phyloP scores from a whole-genome alignment of 2,329 filamentous ascomycete genomes.

The Escovopsis weberi region DNA sequence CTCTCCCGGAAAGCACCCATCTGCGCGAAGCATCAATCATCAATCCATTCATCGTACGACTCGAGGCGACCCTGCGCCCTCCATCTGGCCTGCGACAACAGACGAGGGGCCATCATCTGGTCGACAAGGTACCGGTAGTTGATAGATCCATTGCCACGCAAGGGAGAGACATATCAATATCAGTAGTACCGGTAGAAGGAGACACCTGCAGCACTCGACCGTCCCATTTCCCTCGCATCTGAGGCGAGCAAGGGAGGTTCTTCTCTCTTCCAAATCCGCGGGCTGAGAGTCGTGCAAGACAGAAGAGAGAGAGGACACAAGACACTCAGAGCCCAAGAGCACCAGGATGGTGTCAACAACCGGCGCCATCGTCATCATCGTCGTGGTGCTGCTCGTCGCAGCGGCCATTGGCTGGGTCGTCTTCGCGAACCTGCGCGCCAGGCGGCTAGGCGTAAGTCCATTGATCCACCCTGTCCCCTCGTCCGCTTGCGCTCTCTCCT shows the following conservation, averaged over 20 bases:
- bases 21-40: too few species aligned
- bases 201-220: too few species aligned
- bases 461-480: too few species aligned
- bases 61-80: too few species aligned
- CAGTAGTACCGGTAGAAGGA: too few species aligned
- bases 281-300: neutral
- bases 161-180: too few species aligned
- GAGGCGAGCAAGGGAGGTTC: too few species aligned
- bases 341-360: constrained; percentile 38
- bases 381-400: constrained; percentile 46
- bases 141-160: too few species aligned
- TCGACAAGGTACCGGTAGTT: too few species aligned
- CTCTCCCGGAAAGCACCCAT: too few species aligned
- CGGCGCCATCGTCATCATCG: constrained; percentile 58
- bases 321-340: constrained; percentile 5
- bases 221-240: neutral
- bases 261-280: neutral
- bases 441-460: constrained; percentile 49
- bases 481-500: neutral
- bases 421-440: constrained; percentile 58
- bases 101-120: too few species aligned
- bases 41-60: too few species aligned
- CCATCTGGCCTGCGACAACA: neutral
- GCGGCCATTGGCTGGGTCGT: constrained; percentile 51
- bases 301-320: neutral